Percentiles rank a stretch among this genome's conserved stretches.
Conservation (phyloP, 2,329 filamentous ascomycete genomes). For the Aspergillus fumigatus region DNA sequence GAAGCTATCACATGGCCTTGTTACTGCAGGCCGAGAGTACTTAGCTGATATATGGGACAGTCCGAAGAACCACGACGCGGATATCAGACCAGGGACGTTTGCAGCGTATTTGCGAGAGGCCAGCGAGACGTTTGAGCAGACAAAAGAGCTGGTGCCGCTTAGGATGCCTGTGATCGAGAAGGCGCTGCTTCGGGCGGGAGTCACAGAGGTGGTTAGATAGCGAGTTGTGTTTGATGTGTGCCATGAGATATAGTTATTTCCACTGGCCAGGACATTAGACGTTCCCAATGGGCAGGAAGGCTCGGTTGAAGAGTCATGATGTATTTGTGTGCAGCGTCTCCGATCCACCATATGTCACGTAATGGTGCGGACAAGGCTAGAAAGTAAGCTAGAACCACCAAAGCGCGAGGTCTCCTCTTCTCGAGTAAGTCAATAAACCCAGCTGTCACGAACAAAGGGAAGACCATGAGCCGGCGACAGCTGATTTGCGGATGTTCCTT, state of each 20-base stretch:
- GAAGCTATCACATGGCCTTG: not conserved
- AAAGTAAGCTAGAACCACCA: not conserved
- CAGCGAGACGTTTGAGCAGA: not conserved
- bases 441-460: constrained; percentile 1
- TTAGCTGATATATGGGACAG: not conserved
- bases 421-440: not conserved
- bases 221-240: not conserved
- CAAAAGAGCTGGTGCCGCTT: not conserved
- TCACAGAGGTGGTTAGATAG: not conserved
- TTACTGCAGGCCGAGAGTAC: not conserved
- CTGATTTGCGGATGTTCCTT: constrained; percentile 4
- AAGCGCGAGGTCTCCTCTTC: not conserved
- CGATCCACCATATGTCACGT: not conserved
- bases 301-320: not conserved
- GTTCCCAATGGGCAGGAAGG: not conserved
- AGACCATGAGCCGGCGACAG: constrained; percentile 3
- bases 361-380: not conserved
- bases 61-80: not conserved
- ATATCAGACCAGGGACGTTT: not conserved
- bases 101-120: not conserved
- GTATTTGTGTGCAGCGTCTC: not conserved
- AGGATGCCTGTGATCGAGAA: not conserved
- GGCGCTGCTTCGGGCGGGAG: not conserved
- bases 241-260: not conserved
- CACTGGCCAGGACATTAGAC: not conserved